Evolutionary conservation across 2,329 filamentous ascomycete species (phyloP).

Genomic region (Clonostachys byssicola): DNA sequence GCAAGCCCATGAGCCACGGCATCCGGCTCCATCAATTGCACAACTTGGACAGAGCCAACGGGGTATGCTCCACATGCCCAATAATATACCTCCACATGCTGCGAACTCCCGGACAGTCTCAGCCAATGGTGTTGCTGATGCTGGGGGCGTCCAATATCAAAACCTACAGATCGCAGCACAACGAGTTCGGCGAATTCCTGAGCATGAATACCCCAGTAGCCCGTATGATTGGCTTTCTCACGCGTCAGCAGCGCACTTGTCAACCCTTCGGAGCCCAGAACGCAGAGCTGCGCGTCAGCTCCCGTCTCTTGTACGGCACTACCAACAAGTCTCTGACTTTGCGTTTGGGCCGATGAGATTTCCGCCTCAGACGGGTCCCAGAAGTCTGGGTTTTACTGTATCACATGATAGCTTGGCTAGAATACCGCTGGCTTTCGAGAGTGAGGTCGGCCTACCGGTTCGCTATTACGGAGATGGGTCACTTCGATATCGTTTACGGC

Average conservation of each 20-base stretch:
- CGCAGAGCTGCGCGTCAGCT: too few relatives aligned
- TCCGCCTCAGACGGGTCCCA: constrained; percentile 27
- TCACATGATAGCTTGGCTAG: constrained; percentile 22
- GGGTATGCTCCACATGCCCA: too few relatives aligned
- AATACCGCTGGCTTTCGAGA: constrained; percentile 23
- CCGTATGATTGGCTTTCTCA: constrained; percentile 35
- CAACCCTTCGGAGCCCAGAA: too few relatives aligned
- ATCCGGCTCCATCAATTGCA: too few relatives aligned
- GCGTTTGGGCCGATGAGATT: constrained; percentile 37
- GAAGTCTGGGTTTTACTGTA: constrained; percentile 42
- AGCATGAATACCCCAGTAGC: constrained; percentile 32
- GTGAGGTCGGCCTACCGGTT: constrained; percentile 22
- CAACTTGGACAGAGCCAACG: too few relatives aligned
- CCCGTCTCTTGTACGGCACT: constrained; percentile 24
- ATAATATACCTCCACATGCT: too few relatives aligned
- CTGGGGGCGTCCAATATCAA: too few relatives aligned
- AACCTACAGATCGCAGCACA: not conserved
- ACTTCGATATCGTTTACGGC: constrained; percentile 64
- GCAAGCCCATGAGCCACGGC: too few relatives aligned
- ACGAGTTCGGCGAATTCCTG: constrained; percentile 6
- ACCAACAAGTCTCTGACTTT: constrained; percentile 53
- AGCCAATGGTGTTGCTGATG: too few relatives aligned
- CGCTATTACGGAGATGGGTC: constrained; percentile 44
- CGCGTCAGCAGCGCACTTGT: constrained; percentile 28
- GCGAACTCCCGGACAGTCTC: too few relatives aligned